Evolutionary conservation across 257 asterid species (phyloP).

Genomic region (Leptodermis oblonga): DNA sequence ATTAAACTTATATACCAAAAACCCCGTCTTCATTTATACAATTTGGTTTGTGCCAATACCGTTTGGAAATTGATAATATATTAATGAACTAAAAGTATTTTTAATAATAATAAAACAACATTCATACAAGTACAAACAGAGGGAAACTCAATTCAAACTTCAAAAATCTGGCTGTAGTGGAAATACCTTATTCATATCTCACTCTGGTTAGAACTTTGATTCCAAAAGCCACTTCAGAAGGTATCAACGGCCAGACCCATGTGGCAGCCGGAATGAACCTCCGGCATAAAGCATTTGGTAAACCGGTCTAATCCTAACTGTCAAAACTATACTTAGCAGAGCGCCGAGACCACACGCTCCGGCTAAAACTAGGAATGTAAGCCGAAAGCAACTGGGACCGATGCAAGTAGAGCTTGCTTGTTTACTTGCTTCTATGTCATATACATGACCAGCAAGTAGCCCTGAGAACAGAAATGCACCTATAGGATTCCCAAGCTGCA

Average conservation of each 20-base stretch:
- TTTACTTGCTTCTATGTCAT: slow-evolving; percentile 76
- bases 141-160: not conserved
- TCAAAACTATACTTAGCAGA: slow-evolving; percentile 62
- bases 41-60: too few species aligned
- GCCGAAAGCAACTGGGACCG: slow-evolving; percentile 76
- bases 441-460: slow-evolving; percentile 68
- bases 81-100: too few species aligned
- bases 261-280: slow-evolving; percentile 81
- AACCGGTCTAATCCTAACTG: slow-evolving; percentile 75
- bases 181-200: too few species aligned
- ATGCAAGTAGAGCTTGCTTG: slow-evolving; percentile 59
- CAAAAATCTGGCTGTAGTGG: not conserved
- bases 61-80: too few species aligned
- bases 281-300: slow-evolving; percentile 96
- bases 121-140: not conserved
- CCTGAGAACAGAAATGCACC: slow-evolving; percentile 88
- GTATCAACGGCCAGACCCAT: slow-evolving; percentile 50
- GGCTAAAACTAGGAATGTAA: slow-evolving; percentile 72
- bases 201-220: not conserved
- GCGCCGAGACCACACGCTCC: slow-evolving; percentile 73
- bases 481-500: slow-evolving; percentile 78
- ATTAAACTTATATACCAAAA: too few species aligned
- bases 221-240: not conserved
- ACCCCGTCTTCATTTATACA: too few species aligned
- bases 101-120: too few species aligned